Percentiles rank a stretch among this genome's conserved stretches.
These are phyloP conservation scores for Aspergillus oerlinghausenensis DNA, from an alignment of 2,329 filamentous ascomycete species.

Conservation along the genomic window DNA sequence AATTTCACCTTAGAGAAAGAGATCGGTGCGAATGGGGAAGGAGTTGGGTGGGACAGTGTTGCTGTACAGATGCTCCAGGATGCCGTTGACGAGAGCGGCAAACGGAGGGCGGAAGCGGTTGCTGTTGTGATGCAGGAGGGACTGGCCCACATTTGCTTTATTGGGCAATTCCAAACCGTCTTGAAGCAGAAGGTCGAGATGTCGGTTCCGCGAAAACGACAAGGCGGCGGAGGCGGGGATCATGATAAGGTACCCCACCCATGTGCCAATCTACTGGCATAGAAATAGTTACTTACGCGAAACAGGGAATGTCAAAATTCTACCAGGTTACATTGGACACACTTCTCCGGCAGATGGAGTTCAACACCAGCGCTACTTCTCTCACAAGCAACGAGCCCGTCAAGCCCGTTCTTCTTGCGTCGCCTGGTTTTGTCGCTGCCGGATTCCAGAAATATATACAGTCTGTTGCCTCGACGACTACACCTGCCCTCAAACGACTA, in stretches of 20 bases:
- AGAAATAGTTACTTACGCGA: constrained; percentile 1
- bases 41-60: constrained; percentile 79
- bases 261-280: background rate
- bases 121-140: constrained; percentile 90
- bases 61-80: constrained; percentile 73
- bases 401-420: constrained; percentile 72
- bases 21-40: constrained; percentile 43
- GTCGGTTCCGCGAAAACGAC: constrained; percentile 44
- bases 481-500: constrained; percentile 61
- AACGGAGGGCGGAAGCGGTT: constrained; percentile 75
- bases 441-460: constrained; percentile 75
- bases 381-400: constrained; percentile 32
- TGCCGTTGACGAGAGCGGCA: constrained; percentile 63
- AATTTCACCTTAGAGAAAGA: constrained; percentile 86
- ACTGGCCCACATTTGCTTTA: constrained; percentile 48
- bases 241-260: constrained; percentile 41
- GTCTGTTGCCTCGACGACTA: constrained; percentile 56
- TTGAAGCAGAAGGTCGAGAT: constrained; percentile 47
- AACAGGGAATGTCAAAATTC: constrained; percentile 66
- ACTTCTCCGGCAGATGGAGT: constrained; percentile 72
- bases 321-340: constrained; percentile 72
- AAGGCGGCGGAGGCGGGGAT: constrained; percentile 43
- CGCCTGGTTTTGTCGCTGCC: constrained; percentile 79
- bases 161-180: constrained; percentile 47
- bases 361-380: constrained; percentile 45